These are phyloP conservation scores for Penstemon newberryi DNA, from an alignment of 257 asterid species.

Conservation along the genomic window DNA sequence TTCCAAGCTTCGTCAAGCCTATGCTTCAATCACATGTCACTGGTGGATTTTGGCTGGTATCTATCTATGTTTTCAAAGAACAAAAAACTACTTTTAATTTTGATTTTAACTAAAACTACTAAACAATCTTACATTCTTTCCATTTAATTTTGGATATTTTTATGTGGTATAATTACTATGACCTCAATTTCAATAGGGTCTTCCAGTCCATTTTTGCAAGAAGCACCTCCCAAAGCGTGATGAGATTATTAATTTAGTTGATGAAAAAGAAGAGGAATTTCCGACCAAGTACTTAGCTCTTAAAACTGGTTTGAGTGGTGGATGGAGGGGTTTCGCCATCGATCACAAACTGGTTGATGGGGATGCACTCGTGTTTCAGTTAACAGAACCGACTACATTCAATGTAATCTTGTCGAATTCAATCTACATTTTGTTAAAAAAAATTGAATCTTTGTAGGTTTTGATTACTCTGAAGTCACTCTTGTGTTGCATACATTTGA, in stretches of 20 bases:
- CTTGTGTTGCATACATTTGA: too few relatives aligned
- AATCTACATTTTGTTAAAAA: too few relatives aligned
- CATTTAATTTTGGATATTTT: too few relatives aligned
- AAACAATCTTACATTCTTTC: too few relatives aligned
- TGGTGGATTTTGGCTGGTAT: slow-evolving; percentile 75
- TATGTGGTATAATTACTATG: too few relatives aligned
- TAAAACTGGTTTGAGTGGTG: slow-evolving; percentile 65
- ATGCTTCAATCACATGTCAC: slow-evolving; percentile 75
- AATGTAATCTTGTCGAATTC: slow-evolving; percentile 36
- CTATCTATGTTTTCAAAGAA: too few relatives aligned
- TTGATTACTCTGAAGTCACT: too few relatives aligned
- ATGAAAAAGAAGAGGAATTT: slow-evolving; percentile 47
- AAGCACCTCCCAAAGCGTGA: slow-evolving; percentile 44
- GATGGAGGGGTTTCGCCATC: slow-evolving; percentile 68
- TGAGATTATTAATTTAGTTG: slow-evolving; percentile 36
- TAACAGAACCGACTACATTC: slow-evolving; percentile 44
- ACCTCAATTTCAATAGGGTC: slow-evolving; percentile 39
- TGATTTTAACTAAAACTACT: too few relatives aligned
- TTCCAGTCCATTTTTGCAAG: slow-evolving; percentile 53
- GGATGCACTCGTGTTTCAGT: slow-evolving; percentile 63
- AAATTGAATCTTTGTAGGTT: too few relatives aligned
- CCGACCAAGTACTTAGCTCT: slow-evolving; percentile 44
- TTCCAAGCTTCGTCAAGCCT: slow-evolving; percentile 60
- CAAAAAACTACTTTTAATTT: too few relatives aligned
- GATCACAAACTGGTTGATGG: slow-evolving; percentile 64